Evolutionary conservation across 768 basidiomycete genomes (phyloP).

Genomic region (Lactifluus piperatus): DNA sequence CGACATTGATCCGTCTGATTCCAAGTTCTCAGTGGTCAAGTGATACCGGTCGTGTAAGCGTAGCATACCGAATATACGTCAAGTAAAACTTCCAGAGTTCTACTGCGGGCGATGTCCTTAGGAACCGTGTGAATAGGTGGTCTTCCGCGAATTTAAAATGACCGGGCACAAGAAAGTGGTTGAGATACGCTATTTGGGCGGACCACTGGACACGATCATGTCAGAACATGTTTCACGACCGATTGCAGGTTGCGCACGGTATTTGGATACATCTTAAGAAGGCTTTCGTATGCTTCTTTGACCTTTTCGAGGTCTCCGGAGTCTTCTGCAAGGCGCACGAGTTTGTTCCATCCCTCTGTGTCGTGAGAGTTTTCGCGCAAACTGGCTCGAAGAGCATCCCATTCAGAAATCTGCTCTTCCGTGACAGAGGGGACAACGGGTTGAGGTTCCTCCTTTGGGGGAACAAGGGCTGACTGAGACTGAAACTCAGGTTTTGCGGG

Average conservation of each 20-base stretch:
- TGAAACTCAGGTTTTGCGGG: slow-evolving; percentile 1
- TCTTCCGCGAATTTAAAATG: slow-evolving; percentile 73
- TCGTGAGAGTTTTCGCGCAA: slow-evolving; percentile 63
- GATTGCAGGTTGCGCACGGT: slow-evolving; percentile 54
- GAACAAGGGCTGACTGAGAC: slow-evolving; percentile 1
- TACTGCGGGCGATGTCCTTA: slow-evolving; percentile 79
- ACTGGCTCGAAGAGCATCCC: slow-evolving; percentile 52
- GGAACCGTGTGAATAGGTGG: slow-evolving; percentile 73
- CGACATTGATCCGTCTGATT: slow-evolving; percentile 58
- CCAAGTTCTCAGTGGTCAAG: slow-evolving; percentile 11
- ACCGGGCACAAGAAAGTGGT: slow-evolving; percentile 58
- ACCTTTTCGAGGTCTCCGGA: slow-evolving; percentile 74
- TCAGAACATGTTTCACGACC: slow-evolving; percentile 20
- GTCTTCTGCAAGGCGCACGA: slow-evolving; percentile 69
- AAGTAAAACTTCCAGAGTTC: slow-evolving; percentile 92
- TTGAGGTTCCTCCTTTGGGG: slow-evolving; percentile 13
- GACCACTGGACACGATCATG: slow-evolving; percentile 45
- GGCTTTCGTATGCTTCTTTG: slow-evolving; percentile 69
- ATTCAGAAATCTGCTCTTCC: slow-evolving; percentile 46
- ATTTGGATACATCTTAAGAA: slow-evolving; percentile 84
- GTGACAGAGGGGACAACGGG: slow-evolving; percentile 18
- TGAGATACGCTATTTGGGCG: slow-evolving; percentile 79
- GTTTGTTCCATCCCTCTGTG: slow-evolving; percentile 67
- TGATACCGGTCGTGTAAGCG: slow-evolving; percentile 12
- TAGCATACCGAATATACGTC: slow-evolving; percentile 65